phyloP scores from a whole-genome alignment of 2,329 filamentous ascomycete genomes.

The Cladosporium sp. region DNA sequence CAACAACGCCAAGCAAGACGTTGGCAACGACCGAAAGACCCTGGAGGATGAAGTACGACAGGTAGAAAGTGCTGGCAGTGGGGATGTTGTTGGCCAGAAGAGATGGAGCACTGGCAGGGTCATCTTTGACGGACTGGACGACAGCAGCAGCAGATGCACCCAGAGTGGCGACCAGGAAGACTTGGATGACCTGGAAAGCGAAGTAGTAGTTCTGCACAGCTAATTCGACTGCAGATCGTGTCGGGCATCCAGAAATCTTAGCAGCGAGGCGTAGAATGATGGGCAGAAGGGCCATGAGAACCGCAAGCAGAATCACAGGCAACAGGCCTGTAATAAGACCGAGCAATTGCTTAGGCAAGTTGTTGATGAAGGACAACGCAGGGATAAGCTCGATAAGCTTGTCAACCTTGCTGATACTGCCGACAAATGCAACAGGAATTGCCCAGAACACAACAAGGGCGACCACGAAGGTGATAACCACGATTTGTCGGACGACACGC shows the following conservation, averaged over 20 bases:
- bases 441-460: constrained; percentile 86
- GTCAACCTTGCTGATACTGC: constrained; percentile 80
- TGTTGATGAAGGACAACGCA: constrained; percentile 44
- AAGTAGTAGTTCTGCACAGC: constrained; percentile 93
- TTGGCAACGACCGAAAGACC: constrained; percentile 77
- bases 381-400: constrained; percentile 43
- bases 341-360: constrained; percentile 69
- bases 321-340: constrained; percentile 84
- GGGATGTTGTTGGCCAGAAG: constrained; percentile 57
- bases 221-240: constrained; percentile 75
- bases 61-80: constrained; percentile 87
- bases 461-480: constrained; percentile 69
- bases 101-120: constrained; percentile 41
- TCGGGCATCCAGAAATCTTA: constrained; percentile 77
- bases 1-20: constrained; percentile 70
- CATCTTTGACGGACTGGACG: constrained; percentile 64
- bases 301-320: constrained; percentile 73
- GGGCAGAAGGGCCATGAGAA: constrained; percentile 85
- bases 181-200: constrained; percentile 83
- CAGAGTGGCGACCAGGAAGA: constrained; percentile 84
- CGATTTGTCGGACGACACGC: constrained; percentile 69
- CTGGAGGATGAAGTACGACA: constrained; percentile 92
- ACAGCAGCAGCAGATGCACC: constrained; percentile 76
- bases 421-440: constrained; percentile 75
- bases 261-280: constrained; percentile 79